Conservation (phyloP, 2,329 filamentous ascomycete species). For the Graphilbum fragrans region DNA sequence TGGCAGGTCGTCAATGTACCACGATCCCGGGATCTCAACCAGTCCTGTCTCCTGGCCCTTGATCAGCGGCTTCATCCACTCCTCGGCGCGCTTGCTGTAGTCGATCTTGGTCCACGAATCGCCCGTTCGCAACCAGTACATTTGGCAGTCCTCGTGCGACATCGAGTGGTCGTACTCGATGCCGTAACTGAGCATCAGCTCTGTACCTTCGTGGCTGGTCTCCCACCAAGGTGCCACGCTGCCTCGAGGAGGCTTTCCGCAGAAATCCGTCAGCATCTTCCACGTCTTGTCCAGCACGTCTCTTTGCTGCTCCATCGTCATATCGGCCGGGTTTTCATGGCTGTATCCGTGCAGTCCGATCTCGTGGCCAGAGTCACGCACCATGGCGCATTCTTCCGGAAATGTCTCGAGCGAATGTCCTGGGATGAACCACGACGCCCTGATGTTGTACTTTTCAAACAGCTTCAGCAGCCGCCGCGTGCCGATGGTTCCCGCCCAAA, state of each 20-base stretch:
- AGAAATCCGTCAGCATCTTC: slow-evolving; percentile 57
- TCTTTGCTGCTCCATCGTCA: slow-evolving; percentile 60
- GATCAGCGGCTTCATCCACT: slow-evolving; percentile 55
- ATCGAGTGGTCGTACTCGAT: slow-evolving; percentile 61
- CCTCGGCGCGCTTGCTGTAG: slow-evolving; percentile 46
- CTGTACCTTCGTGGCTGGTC: slow-evolving; percentile 52
- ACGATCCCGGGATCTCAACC: slow-evolving; percentile 53
- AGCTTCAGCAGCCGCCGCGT: slow-evolving; percentile 55
- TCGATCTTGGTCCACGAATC: slow-evolving; percentile 59
- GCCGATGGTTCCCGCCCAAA: slow-evolving; percentile 59
- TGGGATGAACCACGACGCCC: slow-evolving; percentile 43
- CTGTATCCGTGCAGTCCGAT: slow-evolving; percentile 32
- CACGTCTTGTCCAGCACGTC: slow-evolving; percentile 67
- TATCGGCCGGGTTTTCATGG: slow-evolving; percentile 31
- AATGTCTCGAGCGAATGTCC: slow-evolving; percentile 37
- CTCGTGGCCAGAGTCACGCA: slow-evolving; percentile 33
- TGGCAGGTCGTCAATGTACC: slow-evolving; percentile 54
- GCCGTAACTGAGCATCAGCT: slow-evolving; percentile 52
- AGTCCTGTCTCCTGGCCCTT: slow-evolving; percentile 48
- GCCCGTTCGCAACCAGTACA: slow-evolving; percentile 51
- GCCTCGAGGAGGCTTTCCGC: slow-evolving; percentile 59
- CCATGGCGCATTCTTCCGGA: slow-evolving; percentile 29
- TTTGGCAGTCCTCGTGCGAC: slow-evolving; percentile 52
- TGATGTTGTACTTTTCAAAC: slow-evolving; percentile 61
- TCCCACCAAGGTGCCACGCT: slow-evolving; percentile 69